Base-by-base conservation (phyloP, 768 basidiomycete species). In the Rossbeevera mucosa region DNA sequence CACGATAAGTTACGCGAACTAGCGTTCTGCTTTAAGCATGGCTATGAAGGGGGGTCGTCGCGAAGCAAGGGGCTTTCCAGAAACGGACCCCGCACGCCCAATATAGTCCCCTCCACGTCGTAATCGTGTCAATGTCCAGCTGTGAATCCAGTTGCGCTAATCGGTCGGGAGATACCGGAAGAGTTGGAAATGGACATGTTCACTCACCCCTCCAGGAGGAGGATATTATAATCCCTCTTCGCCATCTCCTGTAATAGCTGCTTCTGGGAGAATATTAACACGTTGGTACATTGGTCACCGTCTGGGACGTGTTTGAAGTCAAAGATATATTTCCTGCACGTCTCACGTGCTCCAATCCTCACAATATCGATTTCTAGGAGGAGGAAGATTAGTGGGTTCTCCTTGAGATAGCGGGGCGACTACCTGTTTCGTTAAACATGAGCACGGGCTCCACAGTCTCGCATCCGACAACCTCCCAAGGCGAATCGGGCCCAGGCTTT, bases 401-500 rank as follows among this genome's bases (percentile, higher is more conserved):
- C 50, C 44, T 44, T 38, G 46, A 55, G 48, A 55, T 57, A 38
- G 28, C 36, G 46, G 21, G 20, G 47, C 29, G 53, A 42, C 62
- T 52, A 82, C 85, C 80, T 48, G 72, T 69, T 22, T 81, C 81
- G 56, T 80, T 77, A 66, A 81, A 86, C 67, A 78, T 80, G 16
- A 79, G 73, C 13, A 89, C 78, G 22, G 88, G 82, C 43, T 82
- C 78, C 45, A 91, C 80, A 28, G 73, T 68, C 61, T 78, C 80
- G 62, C 75, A 81, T 52, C 82, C 82, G 25, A 89, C 83, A 38
- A 90, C 87, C 71, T 91, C 88, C 88, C 88, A 91, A 31, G 86
- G 80, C 8, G 71, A 71, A 61, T 85, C 80, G 48, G 47, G 52
- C 22, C 36, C 18, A 18, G 41, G 41, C 56, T 75, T 79, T 54